Conservation (phyloP, 2,329 filamentous ascomycete species). For the Celoporthe dispersa region DNA sequence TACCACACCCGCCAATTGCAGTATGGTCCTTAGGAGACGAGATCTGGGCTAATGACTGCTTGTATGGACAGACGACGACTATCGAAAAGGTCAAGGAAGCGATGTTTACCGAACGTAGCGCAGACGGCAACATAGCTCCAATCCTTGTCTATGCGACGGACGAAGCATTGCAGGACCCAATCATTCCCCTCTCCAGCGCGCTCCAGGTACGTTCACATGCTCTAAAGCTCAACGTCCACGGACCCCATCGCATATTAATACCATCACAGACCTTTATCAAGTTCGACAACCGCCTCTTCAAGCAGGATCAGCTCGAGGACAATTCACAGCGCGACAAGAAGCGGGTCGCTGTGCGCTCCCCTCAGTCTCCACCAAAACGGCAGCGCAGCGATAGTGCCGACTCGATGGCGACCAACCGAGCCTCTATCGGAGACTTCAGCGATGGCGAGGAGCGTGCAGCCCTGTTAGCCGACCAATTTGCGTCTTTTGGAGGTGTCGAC, state of each 20-base stretch:
- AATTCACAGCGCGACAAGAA: slow-evolving; percentile 36
- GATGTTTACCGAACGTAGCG: slow-evolving; percentile 30
- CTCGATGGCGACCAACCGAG: slow-evolving; percentile 28
- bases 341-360: slow-evolving; percentile 26
- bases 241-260: not conserved
- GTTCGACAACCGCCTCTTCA: slow-evolving; percentile 42
- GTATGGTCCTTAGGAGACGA: not conserved
- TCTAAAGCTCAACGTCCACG: not conserved
- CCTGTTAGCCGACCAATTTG: slow-evolving; percentile 21
- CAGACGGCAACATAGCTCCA: slow-evolving; percentile 30
- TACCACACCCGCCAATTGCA: slow-evolving; percentile 6
- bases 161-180: slow-evolving; percentile 34
- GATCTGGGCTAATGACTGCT: not conserved
- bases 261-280: slow-evolving; percentile 37
- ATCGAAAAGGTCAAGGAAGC: slow-evolving; percentile 31
- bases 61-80: slow-evolving; percentile 29
- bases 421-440: slow-evolving; percentile 27
- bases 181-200: slow-evolving; percentile 34
- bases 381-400: slow-evolving; percentile 27
- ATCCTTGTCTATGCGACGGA: slow-evolving; percentile 40
- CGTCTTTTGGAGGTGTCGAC: slow-evolving; percentile 21
- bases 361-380: slow-evolving; percentile 23
- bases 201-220: slow-evolving; percentile 29
- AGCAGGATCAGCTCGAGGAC: slow-evolving; percentile 38
- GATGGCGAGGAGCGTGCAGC: slow-evolving; percentile 24